Conservation (phyloP, 192 early-diverging fungal genomes). For the Coemansia reversa region DNA sequence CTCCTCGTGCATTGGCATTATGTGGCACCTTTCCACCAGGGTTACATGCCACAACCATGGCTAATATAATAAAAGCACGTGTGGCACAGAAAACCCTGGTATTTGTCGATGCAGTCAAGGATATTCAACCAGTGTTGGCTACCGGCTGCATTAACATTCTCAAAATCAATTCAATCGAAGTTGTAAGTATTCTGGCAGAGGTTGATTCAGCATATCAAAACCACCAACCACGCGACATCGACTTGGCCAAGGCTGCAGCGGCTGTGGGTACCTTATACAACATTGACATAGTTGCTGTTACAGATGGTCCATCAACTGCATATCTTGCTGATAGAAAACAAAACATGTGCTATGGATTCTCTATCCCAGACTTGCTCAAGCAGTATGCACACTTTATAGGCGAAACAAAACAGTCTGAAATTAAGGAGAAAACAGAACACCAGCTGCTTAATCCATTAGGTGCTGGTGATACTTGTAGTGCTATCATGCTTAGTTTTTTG, state of each 20-base stretch:
- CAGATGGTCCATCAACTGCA: conserved; percentile 27
- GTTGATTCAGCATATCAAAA: background rate
- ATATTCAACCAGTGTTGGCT: conserved; percentile 24
- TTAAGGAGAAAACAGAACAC: background rate
- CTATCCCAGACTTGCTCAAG: conserved; percentile 25
- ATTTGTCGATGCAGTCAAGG: conserved; percentile 37
- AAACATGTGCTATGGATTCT: conserved; percentile 5
- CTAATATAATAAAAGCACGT: conserved; percentile 12
- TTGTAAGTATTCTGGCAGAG: conserved; percentile 3
- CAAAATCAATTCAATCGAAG: conserved; percentile 33
- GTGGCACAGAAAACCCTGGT: conserved; percentile 12
- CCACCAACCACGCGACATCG: background rate
- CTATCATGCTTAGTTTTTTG: conserved; percentile 33
- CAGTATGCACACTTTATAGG: conserved; percentile 18
- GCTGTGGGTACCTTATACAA: background rate
- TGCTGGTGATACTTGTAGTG: conserved; percentile 46
- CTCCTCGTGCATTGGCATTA: conserved; percentile 29
- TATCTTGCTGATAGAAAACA: conserved; percentile 15
- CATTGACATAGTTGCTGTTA: conserved; percentile 28
- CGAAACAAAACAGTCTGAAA: background rate
- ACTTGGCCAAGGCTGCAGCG: conserved; percentile 8
- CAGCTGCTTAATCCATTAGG: conserved; percentile 43
- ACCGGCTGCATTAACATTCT: conserved; percentile 27
- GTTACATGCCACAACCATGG: conserved; percentile 8
- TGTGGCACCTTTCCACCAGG: conserved; percentile 40